These are phyloP conservation scores for Knoxia roxburghii DNA, from an alignment of 257 asterid species.

Conservation along the genomic window DNA sequence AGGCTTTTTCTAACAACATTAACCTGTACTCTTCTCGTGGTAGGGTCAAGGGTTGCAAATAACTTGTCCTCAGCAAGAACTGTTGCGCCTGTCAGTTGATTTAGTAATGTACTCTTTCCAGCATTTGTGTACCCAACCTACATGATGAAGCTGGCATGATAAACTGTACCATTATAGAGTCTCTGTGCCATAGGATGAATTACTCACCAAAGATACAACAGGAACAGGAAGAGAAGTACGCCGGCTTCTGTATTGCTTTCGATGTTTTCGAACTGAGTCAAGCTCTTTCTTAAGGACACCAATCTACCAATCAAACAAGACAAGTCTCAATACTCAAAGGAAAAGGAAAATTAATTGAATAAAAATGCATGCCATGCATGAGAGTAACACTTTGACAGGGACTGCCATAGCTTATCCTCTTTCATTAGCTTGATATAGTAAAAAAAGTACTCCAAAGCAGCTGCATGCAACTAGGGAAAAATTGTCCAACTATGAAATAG, in stretches of 20 bases:
- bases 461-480: background rate
- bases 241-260: constrained; percentile 84
- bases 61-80: constrained; percentile 92
- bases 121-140: constrained; percentile 99
- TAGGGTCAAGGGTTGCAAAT: constrained; percentile 98
- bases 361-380: background rate
- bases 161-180: background rate
- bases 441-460: background rate
- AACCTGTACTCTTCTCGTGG: constrained; percentile 96
- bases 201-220: constrained; percentile 86
- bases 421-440: background rate
- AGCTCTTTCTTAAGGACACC: constrained; percentile 86
- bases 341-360: background rate
- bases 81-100: constrained; percentile 82
- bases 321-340: background rate
- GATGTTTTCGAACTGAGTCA: constrained; percentile 94
- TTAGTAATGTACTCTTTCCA: constrained; percentile 92
- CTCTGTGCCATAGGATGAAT: background rate
- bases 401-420: background rate
- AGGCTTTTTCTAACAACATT: constrained; percentile 11
- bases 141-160: constrained; percentile 15
- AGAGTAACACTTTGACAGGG: background rate
- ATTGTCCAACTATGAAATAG: background rate
- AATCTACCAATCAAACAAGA: constrained; percentile 42
- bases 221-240: constrained; percentile 79